phyloP scores from a whole-genome alignment of 805 yeast species.

The Limtongia smithiae region DNA sequence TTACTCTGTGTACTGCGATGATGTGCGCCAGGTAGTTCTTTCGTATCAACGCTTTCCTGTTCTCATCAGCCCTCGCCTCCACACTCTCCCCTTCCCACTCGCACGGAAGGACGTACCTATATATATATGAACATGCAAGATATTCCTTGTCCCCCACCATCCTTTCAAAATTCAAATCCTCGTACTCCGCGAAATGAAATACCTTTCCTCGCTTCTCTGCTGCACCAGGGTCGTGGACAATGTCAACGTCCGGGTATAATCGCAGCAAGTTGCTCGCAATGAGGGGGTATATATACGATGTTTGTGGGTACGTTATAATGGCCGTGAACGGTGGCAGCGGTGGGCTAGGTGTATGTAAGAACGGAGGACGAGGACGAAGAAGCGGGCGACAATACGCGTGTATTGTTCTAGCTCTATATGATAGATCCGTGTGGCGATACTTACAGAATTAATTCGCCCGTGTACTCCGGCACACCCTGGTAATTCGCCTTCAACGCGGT shows the following conservation, averaged over 20 bases:
- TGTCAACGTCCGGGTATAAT: conserved; percentile 38
- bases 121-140: conserved; percentile 73
- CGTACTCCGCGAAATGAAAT: conserved; percentile 87
- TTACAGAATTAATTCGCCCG: conserved; percentile 56
- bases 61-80: not conserved
- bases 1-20: conserved; percentile 66
- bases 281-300: conserved; percentile 45
- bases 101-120: conserved; percentile 40
- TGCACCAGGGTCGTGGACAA: conserved; percentile 26
- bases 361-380: too few species aligned
- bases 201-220: too few species aligned
- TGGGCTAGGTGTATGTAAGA: too few species aligned
- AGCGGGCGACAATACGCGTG: too few species aligned
- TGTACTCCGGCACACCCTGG: conserved; percentile 47
- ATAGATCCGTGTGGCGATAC: too few species aligned
- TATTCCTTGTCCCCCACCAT: conserved; percentile 49
- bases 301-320: conserved; percentile 38
- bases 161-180: conserved; percentile 74
- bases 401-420: too few species aligned
- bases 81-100: too few species aligned
- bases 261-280: conserved; percentile 36
- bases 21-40: conserved; percentile 88
- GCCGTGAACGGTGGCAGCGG: conserved; percentile 16
- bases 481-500: conserved; percentile 74
- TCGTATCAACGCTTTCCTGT: conserved; percentile 79